phyloP scores from a whole-genome alignment of 345 rosid species.

The Salix purpurea region DNA sequence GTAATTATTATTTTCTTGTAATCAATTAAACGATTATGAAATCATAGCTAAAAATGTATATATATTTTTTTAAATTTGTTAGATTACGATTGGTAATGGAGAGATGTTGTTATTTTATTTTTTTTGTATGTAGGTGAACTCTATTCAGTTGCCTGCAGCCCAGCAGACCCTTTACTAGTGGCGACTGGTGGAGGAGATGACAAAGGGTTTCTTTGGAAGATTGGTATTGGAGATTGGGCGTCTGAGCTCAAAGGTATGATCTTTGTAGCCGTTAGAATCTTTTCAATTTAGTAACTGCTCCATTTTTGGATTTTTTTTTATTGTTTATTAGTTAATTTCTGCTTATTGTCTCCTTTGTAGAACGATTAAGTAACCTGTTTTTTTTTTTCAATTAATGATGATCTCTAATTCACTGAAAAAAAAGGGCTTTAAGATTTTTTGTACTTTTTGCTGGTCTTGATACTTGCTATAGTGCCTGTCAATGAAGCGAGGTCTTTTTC shows the following conservation, averaged over 20 bases:
- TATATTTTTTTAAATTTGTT: not conserved
- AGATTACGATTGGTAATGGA: not conserved
- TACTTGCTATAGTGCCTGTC: not conserved
- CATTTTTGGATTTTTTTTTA: too few relatives aligned
- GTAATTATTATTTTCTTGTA: not conserved
- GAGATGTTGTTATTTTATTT: not conserved
- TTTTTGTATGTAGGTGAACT: slow-evolving; percentile 55
- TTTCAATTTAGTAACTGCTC: not conserved
- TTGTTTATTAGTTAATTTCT: too few relatives aligned
- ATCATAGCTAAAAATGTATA: not conserved
- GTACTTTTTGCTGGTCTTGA: not conserved
- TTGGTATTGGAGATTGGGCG: slow-evolving; percentile 88
- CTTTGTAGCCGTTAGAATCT: not conserved
- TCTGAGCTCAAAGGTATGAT: slow-evolving; percentile 56
- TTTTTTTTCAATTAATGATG: not conserved
- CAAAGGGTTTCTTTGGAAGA: slow-evolving; percentile 73
- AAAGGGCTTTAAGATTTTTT: too few relatives aligned
- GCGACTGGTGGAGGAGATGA: slow-evolving; percentile 97
- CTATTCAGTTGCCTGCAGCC: slow-evolving; percentile 70
- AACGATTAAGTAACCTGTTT: not conserved
- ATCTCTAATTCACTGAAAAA: not conserved
- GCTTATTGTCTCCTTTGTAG: not conserved
- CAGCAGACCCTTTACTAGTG: slow-evolving; percentile 68
- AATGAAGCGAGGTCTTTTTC: not conserved
- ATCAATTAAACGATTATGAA: not conserved